Conservation (phyloP, 1,284 basidiomycete genomes). For the Anthracocystis walkeri region DNA sequence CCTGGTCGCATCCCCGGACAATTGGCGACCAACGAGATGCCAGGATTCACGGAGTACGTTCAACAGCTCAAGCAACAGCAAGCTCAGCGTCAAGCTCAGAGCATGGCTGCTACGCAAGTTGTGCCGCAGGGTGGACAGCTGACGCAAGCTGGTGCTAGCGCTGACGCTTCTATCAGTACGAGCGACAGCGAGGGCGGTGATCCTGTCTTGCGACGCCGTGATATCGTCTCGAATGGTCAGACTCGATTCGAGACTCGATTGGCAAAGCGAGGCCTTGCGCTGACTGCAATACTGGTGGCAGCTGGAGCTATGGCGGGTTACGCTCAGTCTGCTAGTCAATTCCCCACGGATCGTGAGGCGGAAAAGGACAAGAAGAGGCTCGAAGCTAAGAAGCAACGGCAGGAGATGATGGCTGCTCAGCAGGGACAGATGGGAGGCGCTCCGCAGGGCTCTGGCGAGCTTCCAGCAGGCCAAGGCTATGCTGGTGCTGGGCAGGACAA, state of each 20-base stretch:
- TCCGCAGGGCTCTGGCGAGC: not conserved
- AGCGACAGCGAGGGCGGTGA: not conserved
- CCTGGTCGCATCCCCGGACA: conserved; percentile 33
- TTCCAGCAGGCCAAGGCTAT: not conserved
- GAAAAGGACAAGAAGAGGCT: conserved; percentile 28
- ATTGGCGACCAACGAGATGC: conserved; percentile 40
- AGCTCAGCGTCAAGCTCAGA: not conserved
- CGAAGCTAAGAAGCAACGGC: conserved; percentile 22
- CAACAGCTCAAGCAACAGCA: conserved; percentile 21
- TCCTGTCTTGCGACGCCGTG: conserved; percentile 30
- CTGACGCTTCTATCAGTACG: not conserved
- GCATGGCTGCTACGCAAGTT: not conserved
- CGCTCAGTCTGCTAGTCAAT: conserved; percentile 23
- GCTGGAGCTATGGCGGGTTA: conserved; percentile 20
- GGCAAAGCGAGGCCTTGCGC: conserved; percentile 16
- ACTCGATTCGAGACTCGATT: conserved; percentile 1
- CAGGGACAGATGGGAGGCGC: conserved; percentile 7
- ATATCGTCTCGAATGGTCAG: not conserved
- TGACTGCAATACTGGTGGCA: not conserved
- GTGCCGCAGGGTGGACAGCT: not conserved
- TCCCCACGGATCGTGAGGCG: conserved; percentile 32
- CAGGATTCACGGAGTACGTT: conserved; percentile 29
- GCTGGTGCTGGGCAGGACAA: conserved; percentile 1
- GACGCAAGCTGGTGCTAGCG: not conserved
- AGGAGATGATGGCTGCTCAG: conserved; percentile 6